A percentile compares a stretch with the other conserved stretches of the same genome.
Conservation (phyloP, 805 yeast genomes). For the Myxozyma lipomycoides region DNA sequence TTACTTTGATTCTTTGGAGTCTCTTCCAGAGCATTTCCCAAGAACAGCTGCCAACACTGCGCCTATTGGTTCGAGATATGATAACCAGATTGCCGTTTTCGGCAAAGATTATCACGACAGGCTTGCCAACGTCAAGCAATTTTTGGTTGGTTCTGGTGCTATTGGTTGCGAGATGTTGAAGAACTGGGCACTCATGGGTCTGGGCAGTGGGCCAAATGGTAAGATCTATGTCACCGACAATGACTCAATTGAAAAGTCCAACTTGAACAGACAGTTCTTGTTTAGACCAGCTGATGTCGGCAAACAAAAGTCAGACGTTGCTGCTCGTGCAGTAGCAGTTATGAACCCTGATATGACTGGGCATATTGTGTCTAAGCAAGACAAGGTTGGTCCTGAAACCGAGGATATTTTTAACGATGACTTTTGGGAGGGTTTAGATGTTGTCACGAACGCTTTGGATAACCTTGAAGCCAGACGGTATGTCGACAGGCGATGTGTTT, state of each 20-base stretch:
- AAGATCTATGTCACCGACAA: slow-evolving; percentile 82
- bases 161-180: slow-evolving; percentile 98
- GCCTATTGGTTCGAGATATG: slow-evolving; percentile 81
- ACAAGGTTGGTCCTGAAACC: slow-evolving; percentile 91
- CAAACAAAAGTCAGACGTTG: slow-evolving; percentile 80
- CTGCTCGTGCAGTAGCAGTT: slow-evolving; percentile 72
- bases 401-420: slow-evolving; percentile 78
- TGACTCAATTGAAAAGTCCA: slow-evolving; percentile 92
- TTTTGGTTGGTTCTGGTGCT: slow-evolving; percentile 97
- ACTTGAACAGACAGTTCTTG: slow-evolving; percentile 91
- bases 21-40: slow-evolving; percentile 59
- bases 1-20: slow-evolving; percentile 91
- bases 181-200: slow-evolving; percentile 96
- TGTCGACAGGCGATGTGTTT: slow-evolving; percentile 94
- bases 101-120: slow-evolving; percentile 73
- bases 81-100: slow-evolving; percentile 91
- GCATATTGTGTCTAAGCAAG: slow-evolving; percentile 69
- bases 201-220: slow-evolving; percentile 89
- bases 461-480: slow-evolving; percentile 97
- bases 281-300: slow-evolving; percentile 96
- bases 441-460: slow-evolving; percentile 95
- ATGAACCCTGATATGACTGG: slow-evolving; percentile 85
- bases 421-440: slow-evolving; percentile 80
- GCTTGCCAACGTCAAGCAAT: slow-evolving; percentile 73
- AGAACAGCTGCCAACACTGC: slow-evolving; percentile 64